Evolutionary conservation across 106 monocot genomes (phyloP).

Genomic region (Dioscorea alata): DNA sequence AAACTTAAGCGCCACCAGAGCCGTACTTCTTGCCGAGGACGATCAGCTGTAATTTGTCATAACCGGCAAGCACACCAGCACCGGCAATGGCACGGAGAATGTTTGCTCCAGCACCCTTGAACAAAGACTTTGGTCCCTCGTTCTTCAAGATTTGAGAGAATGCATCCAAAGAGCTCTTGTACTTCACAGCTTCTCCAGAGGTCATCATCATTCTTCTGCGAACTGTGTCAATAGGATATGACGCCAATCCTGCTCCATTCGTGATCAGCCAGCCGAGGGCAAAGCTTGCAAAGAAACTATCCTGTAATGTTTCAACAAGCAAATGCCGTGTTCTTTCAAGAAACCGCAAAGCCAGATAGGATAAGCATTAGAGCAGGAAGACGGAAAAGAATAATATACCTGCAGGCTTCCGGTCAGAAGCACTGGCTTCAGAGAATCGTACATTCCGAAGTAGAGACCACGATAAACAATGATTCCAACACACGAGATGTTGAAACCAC

Average conservation of each 20-base stretch:
- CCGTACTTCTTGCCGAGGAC: slow-evolving; percentile 36
- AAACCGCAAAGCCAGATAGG: too few relatives aligned
- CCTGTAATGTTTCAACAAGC: slow-evolving; percentile 7
- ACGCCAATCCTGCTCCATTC: slow-evolving; percentile 18
- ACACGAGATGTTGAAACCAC: slow-evolving; percentile 27
- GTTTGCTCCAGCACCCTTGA: slow-evolving; percentile 29
- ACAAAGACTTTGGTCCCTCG: slow-evolving; percentile 28
- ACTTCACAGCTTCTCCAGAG: slow-evolving; percentile 25
- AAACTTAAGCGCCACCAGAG: slow-evolving; percentile 21
- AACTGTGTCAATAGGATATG: slow-evolving; percentile 20
- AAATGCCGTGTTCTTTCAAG: too few relatives aligned
- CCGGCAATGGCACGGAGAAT: slow-evolving; percentile 33
- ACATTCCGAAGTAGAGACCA: slow-evolving; percentile 28
- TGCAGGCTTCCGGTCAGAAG: slow-evolving; percentile 23
- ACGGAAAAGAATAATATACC: slow-evolving; percentile 2
- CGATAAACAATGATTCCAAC: slow-evolving; percentile 23
- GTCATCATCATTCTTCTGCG: slow-evolving; percentile 30
- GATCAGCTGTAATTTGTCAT: slow-evolving; percentile 34
- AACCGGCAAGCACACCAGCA: slow-evolving; percentile 34
- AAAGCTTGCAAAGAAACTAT: slow-evolving; percentile 32
- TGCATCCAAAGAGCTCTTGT: slow-evolving; percentile 20
- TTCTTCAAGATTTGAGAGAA: slow-evolving; percentile 33
- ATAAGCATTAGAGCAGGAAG: too few relatives aligned
- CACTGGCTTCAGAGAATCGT: slow-evolving; percentile 29
- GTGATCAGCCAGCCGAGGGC: slow-evolving; percentile 23